Evolutionary conservation across 495 filamentous ascomycete species (phyloP), one percentile per base, ranked within the genome.

Genomic region (Neurospora intermedia): DNA sequence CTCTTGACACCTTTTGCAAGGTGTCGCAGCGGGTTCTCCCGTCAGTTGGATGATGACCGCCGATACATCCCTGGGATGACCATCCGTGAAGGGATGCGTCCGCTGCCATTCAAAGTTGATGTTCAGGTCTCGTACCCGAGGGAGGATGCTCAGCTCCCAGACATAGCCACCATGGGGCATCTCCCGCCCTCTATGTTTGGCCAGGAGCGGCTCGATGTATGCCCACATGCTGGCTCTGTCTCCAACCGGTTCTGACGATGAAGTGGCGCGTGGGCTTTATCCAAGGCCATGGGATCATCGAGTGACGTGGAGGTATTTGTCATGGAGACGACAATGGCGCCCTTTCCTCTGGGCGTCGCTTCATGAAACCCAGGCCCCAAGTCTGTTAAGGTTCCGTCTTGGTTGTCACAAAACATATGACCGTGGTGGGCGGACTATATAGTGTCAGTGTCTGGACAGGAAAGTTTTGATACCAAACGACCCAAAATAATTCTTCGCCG

Each of bases 341-440:
- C 62, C 18, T 40, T 41, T 39, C 18, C 43, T 6, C 39, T 35
- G 73, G 59, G 43, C 73, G 59, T 11, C 41, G 35, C 9, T 71
- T 76, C 35, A 45, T 77, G 69, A 13, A 5, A 11, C 59, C 23
- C 74, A 75, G 6, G n/a, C 71, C 23, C 72, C 73, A 6, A 76
- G 39, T 76, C 27, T 18, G 81, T 77, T 8, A 83, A 69, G 1
- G 81, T 84, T 0, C 82, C 82, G n/a, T 83, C 81, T 45, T 74
- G 45, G 41, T 83, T 81, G 54, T 84, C 82, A 45, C 83, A 80
- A 4, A 82, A 70, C 16, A 76, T 9, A 6, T 27, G 20, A 2
- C 72, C 72, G n/a, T 72, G 74, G 66, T 84, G 82, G 4, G 23
- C 13, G 4, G n/a, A 18, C 78, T 78, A 39, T 45, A 23, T 15